Percentiles rank a stretch among this genome's conserved stretches.
Conservation (phyloP, 768 basidiomycete species). For the Mycena crocata region DNA sequence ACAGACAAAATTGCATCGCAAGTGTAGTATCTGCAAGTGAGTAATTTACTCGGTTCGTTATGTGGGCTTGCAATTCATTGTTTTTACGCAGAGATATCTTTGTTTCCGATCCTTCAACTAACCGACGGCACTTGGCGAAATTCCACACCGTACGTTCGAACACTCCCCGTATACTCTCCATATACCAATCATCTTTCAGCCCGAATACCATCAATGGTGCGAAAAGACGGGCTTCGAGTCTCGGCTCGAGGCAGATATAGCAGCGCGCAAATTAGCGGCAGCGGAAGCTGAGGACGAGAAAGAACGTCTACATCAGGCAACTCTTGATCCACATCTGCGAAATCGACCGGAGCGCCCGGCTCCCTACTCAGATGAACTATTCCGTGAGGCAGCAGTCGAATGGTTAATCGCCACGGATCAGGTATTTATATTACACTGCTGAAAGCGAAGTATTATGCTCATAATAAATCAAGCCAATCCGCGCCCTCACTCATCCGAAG, state of each 20-base stretch:
- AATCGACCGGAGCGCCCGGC: constrained; percentile 21
- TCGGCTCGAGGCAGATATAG: constrained; percentile 13
- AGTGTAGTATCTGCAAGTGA: constrained; percentile 11
- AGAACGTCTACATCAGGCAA: constrained; percentile 6
- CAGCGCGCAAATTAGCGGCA: background rate
- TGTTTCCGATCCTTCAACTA: constrained; percentile 15
- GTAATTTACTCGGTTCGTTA: constrained; percentile 9
- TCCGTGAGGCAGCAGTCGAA: constrained; percentile 42
- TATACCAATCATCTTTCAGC: background rate
- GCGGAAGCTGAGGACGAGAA: background rate
- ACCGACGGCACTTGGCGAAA: constrained; percentile 9
- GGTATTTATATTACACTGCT: constrained; percentile 33
- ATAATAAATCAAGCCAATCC: constrained; percentile 34
- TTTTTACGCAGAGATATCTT: background rate
- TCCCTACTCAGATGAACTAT: constrained; percentile 21
- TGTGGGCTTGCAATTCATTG: background rate
- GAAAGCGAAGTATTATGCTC: too few relatives aligned
- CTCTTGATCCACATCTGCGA: constrained; percentile 21
- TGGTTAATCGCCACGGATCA: constrained; percentile 52
- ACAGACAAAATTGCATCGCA: constrained; percentile 9
- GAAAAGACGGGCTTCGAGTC: constrained; percentile 18
- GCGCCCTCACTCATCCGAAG: constrained; percentile 43
- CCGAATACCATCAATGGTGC: constrained; percentile 18
- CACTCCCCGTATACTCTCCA: constrained; percentile 1
- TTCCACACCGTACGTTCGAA: constrained; percentile 16